Percentiles rank a stretch among this genome's conserved stretches.
Conservation (phyloP, 2,329 filamentous ascomycete species). For the Aspergillus japonicus region DNA sequence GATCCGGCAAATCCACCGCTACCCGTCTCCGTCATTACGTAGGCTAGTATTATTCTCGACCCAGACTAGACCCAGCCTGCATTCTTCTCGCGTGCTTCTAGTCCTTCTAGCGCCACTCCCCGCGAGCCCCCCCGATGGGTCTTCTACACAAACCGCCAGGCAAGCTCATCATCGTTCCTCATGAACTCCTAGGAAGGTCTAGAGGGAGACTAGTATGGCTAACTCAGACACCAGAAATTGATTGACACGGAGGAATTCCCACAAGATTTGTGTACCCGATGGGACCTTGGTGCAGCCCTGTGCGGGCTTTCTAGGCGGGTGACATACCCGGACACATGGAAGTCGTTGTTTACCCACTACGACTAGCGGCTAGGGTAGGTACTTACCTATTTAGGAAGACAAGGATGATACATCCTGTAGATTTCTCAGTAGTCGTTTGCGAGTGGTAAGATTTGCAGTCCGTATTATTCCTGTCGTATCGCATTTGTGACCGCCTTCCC, state of each 20-base stretch:
- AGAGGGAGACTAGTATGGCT: neutral
- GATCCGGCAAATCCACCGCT: constrained; percentile 20
- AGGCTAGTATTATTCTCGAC: neutral
- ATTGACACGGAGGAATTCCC: neutral
- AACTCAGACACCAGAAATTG: neutral
- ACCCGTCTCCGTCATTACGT: constrained; percentile 21
- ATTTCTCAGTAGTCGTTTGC: too few relatives aligned
- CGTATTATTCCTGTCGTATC: too few relatives aligned
- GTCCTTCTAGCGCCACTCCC: constrained; percentile 24
- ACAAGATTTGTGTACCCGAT: neutral
- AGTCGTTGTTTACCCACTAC: neutral
- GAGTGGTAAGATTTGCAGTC: too few relatives aligned
- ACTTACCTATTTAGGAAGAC: neutral
- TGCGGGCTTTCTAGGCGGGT: constrained; percentile 1
- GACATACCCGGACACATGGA: constrained; percentile 1
- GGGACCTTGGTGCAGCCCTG: neutral
- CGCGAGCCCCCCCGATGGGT: constrained; percentile 7
- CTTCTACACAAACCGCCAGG: constrained; percentile 6
- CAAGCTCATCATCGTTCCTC: constrained; percentile 6
- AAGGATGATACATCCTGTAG: neutral
- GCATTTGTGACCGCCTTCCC: neutral
- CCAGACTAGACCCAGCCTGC: constrained; percentile 14
- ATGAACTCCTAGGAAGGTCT: neutral
- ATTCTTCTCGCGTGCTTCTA: constrained; percentile 23
- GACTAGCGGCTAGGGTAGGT: neutral